Base-by-base conservation (phyloP, 768 basidiomycete species). In the Tephrocybe rancida region DNA sequence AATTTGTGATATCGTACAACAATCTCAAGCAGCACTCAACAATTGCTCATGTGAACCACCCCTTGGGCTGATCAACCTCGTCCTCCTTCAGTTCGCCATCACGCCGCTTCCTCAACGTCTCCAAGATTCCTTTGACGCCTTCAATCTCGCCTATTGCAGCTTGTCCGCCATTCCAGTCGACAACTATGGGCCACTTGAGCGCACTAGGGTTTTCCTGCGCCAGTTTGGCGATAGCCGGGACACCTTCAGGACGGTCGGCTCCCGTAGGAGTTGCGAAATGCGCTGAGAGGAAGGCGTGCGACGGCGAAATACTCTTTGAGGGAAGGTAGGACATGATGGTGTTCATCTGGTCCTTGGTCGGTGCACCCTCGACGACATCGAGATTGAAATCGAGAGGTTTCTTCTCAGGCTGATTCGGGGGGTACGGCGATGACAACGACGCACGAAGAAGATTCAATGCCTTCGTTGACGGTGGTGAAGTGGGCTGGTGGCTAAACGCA, bases 181-280 rank as follows among this genome's bases (percentile, higher is more conserved):
- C 90, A 0, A 92, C 87, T 42, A 92, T 79, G 0, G 90, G 90
- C 88, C 88, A 92, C 58, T 84, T 88, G 59, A 90, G 67, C 14
- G 81, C 82, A 13, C 74, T 75, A 1, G 84, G 86, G 52, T 84
- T 84, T 66, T 75, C 73, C 39, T 70, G 60, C 0, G 75, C 87
- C 9, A 89, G 73, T 25, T 76, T 69, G 2, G 71, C 71, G 8
- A 91, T 71, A 7, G 68, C 78, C 5, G 76, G 67, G 0, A 79
- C 59, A 24, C 68, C 78, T 24, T 67, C 63, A 0, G 75, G 73
- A 2, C 64, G 59, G 6, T 81, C 72, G 0, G 77, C 69, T 11
- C 72, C 72, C 2, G 67, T 68, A 18, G 70, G 71, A 37, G 73
- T 69, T 0, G 81, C 70, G 0, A 85, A 86, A 59, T 88, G 88